Evolutionary conservation across 768 basidiomycete genomes (phyloP), one percentile per base, ranked within the genome.

Genomic region (Rhizopogon roseolus): DNA sequence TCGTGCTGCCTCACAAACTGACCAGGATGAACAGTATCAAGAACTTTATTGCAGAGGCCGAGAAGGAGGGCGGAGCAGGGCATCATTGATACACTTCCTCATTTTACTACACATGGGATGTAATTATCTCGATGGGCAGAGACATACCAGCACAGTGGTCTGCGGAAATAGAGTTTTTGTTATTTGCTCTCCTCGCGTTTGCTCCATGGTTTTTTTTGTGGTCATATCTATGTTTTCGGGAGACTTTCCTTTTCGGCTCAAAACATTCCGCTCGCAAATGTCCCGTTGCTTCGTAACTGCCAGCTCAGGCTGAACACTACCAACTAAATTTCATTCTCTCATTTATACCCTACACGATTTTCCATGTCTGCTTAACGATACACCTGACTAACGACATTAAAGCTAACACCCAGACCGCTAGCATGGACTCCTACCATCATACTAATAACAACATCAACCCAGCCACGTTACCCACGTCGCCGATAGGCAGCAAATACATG

Each of bases 41-140:
- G 67, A 84, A 84, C 48, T 93, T 89, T 66, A 80, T 92, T 56
- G 82, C 80, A 53, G 89, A 90, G 65, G 90, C 90, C 44, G 90
- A 92, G 77, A 90, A 88, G 72, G 86, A 82, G 66, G 72, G 81
- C 59, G 79, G 80, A 64, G 68, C 64, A 14, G 69, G 64, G 50
- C 65, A 69, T 63, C 63, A 60, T 51, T 69, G 53, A 69, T 48
- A 22, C 14, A 9, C 8, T 19, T 10, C 22, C 34, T 48, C 34
- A 16, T 48, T 25, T 48, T 36, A 25, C 22, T 22, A 48, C 22
- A 36, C 16, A 36, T 14, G 19, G 13, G 2, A 46, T 46, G 29
- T 46, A 46, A 32, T 46, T 34, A 46, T 29, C 29, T 45, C 13
- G 43, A 14, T 45, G 42, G 42, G 27, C 27, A 10, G 17, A 46